Conservation (phyloP, 306 rosid species). For the Cicer judaicum region DNA sequence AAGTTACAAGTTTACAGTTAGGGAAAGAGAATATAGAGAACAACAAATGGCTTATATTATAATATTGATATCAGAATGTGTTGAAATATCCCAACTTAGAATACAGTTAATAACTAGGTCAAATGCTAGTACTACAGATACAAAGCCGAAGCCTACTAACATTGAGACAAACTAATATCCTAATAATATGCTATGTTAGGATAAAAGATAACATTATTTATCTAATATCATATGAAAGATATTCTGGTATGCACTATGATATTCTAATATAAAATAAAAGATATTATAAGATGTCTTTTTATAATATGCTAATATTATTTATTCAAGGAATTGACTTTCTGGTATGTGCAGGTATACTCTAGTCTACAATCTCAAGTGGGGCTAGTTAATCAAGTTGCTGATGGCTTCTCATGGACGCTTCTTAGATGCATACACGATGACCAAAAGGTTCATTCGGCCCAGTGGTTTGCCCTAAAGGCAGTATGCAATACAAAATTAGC, state of each 20-base stretch:
- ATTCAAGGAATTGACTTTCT: conserved; percentile 37
- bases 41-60: background rate
- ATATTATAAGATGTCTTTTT: no score
- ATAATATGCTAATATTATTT: background rate
- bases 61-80: conserved; percentile 18
- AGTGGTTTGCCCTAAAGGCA: conserved; percentile 89
- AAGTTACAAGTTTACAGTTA: conserved; percentile 11
- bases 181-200: background rate
- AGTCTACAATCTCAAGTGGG: conserved; percentile 88
- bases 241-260: no score
- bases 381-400: conserved; percentile 59
- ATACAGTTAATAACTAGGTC: background rate
- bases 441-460: conserved; percentile 86
- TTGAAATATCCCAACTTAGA: background rate
- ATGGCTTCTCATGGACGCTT: conserved; percentile 80
- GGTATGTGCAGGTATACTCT: conserved; percentile 66
- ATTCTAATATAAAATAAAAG: no score
- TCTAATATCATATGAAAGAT: background rate
- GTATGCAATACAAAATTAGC: conserved; percentile 90
- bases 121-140: background rate
- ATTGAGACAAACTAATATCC: background rate
- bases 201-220: background rate
- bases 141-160: background rate
- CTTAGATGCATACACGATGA: conserved; percentile 88
- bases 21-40: background rate